Base-by-base conservation (phyloP, 495 filamentous ascomycete genomes). In the Penicillium tannophilum region DNA sequence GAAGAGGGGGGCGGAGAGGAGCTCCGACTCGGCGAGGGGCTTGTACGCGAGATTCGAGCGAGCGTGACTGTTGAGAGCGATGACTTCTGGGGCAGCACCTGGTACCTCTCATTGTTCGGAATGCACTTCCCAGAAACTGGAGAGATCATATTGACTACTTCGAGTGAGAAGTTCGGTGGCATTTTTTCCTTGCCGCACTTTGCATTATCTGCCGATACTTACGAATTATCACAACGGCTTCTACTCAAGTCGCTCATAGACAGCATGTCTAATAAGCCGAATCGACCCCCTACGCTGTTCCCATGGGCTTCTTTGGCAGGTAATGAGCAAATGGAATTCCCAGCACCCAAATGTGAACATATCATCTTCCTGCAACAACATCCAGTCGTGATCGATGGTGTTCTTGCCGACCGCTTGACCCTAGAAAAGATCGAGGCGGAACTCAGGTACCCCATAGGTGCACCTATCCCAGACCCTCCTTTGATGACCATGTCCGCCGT, bases 131-230 rank as follows among this genome's bases (percentile, higher is more conserved):
- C 87, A 26, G 77, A 82, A 26, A 81, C 85, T 47, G 94, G 94
- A 4, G 80, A 82, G 6, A 86, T 95, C 43, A 72, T 97, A 16
- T 70, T 97, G 52, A 90, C 86, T 8, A 97, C 94, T 1, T 91
- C 92, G 12, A 95, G 90, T 66, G 90, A 96, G 69, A 97, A 95
- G 75, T 97, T 92, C 68, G 82, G 87, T 20, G 94, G 94, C 39
- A 84, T 97, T 31, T 95, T 96, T 68, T 86, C 88, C 23, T 72
- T 98, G 58, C 93, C 94, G 20, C 91, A 98, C 73, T 83, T 98
- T 30, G 77, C 87, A 7, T 79, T 90, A 14, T 86, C 84, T 14
- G 66, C 80, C 17, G 80, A 85, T 47, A 83, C 84, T 16, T 97
- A 89, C 69, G 76, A 84, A 36, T 73, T 86, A 2, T 84, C 88